Base-by-base conservation (phyloP, 2,329 filamentous ascomycete genomes). In the Tetracladium maxilliforme region DNA sequence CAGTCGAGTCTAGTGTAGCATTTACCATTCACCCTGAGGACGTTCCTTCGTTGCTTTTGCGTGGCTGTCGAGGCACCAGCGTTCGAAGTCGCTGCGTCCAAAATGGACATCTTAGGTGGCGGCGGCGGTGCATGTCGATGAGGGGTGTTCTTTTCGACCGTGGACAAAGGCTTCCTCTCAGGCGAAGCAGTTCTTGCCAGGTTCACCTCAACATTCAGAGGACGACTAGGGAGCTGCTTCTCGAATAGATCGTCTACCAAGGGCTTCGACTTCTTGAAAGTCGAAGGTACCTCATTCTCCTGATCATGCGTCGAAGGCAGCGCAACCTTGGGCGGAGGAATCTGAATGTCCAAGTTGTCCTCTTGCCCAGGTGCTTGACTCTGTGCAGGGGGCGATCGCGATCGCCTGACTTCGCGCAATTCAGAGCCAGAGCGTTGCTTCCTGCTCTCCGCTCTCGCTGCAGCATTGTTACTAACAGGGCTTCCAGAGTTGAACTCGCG, bases 51-150 rank as follows among this genome's bases (percentile, higher is more conserved):
- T n/a, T n/a, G n/a, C 42, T 83, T 82, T 49, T 80, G 66, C 30
- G 35, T 44, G 13, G 58, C 59, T 1, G 79, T 75, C 5, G 79
- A 72, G 14, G 83, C 80, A 10, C 86, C 86, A 4, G 79, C 83
- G 8, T 74, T 75, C 3, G 78, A 71, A 2, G 87, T 94, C 3
- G 84, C 87, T 4, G 86, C 77, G 37, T 95, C 84, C n/a, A 94
- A 56, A 6, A 93, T 78, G 2, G 81, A 90, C 87, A 95, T 95
- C 50, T 94, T 95, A 1, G 90, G 87, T 6, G 84, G 84, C 4
- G 87, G 87, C 11, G 61, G 51, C 0, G 71, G 76, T 14, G 45
- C 10, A n/a, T n/a, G n/a, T 12, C 21, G 8, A 11, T 23, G 13
- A 9, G 3, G 76, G 4, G 83, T 93, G 36, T 73, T 75, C 28